Percentiles rank a stretch among this genome's conserved stretches.
phyloP scores from a whole-genome alignment of 257 asterid genomes.

The Solanum microdontum region DNA sequence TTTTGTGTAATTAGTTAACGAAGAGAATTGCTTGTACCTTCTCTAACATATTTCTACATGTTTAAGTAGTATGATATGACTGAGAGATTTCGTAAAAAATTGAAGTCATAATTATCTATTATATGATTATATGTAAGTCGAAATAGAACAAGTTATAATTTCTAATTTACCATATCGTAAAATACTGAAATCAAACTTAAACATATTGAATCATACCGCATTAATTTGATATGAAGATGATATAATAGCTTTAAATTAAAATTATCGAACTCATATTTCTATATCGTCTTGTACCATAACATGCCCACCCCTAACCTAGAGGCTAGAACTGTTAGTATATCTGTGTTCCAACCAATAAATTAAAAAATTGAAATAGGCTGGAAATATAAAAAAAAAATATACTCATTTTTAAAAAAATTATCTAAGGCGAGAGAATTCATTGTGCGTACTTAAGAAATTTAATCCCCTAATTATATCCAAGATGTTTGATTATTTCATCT shows the following conservation, averaged over 20 bases:
- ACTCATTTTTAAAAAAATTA: neutral
- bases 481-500: neutral
- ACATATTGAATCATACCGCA: neutral
- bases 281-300: neutral
- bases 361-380: neutral
- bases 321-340: neutral
- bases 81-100: too few species aligned
- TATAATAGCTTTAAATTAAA: too few species aligned
- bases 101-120: too few species aligned
- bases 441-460: neutral
- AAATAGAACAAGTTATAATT: neutral
- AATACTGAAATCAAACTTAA: too few species aligned
- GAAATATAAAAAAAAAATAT: neutral
- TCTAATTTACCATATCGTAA: too few species aligned
- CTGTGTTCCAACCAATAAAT: neutral
- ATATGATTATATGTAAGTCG: neutral
- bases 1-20: neutral
- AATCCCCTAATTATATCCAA: rapidly evolving
- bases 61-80: too few species aligned
- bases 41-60: neutral
- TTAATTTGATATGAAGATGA: neutral
- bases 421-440: neutral
- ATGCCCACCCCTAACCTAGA: neutral
- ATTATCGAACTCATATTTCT: too few species aligned
- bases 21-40: too few species aligned